A percentile compares a stretch with the other conserved stretches of the same genome.
These are phyloP conservation scores for Paramecium tetraurelia DNA, from an alignment of 73 alveolate genomes.

Conservation along the genomic window DNA sequence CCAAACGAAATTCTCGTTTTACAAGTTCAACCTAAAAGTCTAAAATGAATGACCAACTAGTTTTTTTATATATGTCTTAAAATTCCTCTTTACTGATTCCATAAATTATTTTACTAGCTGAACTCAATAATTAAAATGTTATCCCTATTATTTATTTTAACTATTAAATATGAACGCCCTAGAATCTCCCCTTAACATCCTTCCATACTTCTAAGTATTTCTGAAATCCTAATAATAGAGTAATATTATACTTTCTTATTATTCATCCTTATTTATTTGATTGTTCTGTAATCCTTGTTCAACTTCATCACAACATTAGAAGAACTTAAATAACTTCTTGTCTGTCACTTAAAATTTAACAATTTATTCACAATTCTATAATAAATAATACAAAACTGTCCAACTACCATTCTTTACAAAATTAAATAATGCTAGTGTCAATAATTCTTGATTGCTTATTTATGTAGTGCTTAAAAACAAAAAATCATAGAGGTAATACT, in stretches of 20 bases:
- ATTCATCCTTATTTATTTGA: background rate
- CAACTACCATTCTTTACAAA: background rate
- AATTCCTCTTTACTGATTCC: background rate
- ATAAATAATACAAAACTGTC: background rate
- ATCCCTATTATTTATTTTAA: background rate
- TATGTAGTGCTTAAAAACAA: background rate
- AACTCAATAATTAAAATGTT: background rate
- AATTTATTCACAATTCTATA: background rate
- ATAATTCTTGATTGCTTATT: background rate
- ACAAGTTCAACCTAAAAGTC: background rate
- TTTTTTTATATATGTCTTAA: background rate
- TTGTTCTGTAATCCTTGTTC: background rate
- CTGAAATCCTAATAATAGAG: background rate
- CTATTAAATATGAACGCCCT: background rate
- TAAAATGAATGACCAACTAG: background rate
- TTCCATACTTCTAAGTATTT: background rate
- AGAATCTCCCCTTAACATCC: background rate
- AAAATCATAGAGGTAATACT: slow-evolving; percentile 12
- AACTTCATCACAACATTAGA: background rate
- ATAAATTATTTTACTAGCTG: background rate
- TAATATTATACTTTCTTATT: background rate
- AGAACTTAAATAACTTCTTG: background rate
- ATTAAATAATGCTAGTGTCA: background rate
- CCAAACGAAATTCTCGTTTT: background rate
- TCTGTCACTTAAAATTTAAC: background rate